A percentile compares a stretch with the other conserved stretches of the same genome.
These are phyloP conservation scores for Neocatenulostroma microsporum DNA, from an alignment of 2,329 filamentous ascomycete genomes.

Conservation along the genomic window DNA sequence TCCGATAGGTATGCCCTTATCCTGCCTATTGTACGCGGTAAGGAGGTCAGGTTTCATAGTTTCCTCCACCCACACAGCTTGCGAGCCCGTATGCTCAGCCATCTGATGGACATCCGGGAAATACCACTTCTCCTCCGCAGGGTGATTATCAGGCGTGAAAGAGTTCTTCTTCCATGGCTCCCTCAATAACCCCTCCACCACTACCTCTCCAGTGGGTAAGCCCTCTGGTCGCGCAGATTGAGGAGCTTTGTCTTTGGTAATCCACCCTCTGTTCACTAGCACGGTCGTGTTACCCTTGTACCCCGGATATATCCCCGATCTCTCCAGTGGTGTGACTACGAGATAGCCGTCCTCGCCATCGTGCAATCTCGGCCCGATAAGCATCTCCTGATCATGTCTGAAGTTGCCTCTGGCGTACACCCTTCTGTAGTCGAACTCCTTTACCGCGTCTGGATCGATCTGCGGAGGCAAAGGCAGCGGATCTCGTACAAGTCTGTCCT, in stretches of 20 bases:
- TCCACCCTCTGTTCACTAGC: conserved; percentile 87
- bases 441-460: conserved; percentile 71
- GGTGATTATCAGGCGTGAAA: conserved; percentile 88
- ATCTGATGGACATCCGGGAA: conserved; percentile 92
- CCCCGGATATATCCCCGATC: conserved; percentile 42
- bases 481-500: conserved; percentile 79
- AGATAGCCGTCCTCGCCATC: conserved; percentile 88
- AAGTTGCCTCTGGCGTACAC: conserved; percentile 67
- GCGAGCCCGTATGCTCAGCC: conserved; percentile 72
- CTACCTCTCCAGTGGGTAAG: conserved; percentile 62
- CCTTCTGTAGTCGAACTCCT: conserved; percentile 86
- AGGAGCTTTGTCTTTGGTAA: conserved; percentile 63
- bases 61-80: conserved; percentile 90
- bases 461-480: conserved; percentile 78
- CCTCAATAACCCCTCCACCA: conserved; percentile 73
- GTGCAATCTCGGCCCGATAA: conserved; percentile 80
- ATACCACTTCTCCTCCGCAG: conserved; percentile 78
- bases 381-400: conserved; percentile 89
- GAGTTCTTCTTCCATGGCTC: conserved; percentile 96
- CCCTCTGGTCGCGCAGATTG: conserved; percentile 57
- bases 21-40: conserved; percentile 64
- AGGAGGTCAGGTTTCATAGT: conserved; percentile 84
- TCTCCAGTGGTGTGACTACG: conserved; percentile 84
- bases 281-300: conserved; percentile 52
- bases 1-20: conserved; percentile 81